Base-by-base conservation (phyloP, 2,329 filamentous ascomycete genomes). In the Neoascochyta sp. region DNA sequence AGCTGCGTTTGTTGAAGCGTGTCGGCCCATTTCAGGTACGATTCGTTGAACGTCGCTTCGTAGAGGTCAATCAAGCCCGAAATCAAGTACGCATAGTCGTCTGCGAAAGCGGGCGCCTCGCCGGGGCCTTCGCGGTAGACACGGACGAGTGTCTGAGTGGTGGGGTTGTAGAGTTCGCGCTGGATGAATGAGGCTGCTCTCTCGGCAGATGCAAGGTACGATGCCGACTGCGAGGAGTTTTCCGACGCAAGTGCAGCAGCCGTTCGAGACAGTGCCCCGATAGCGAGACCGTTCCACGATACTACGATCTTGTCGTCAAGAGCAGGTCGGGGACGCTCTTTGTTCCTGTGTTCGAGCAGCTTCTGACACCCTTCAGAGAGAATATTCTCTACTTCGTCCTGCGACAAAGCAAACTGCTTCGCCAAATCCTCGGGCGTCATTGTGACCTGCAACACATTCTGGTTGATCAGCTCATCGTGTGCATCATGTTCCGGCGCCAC, bases 71-170 rank as follows among this genome's bases (percentile, higher is more conserved):
- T 68, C 2, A 95, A 70, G 0, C 88, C 90, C 27, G 82, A 78
- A 27, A 88, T 84, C 22, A 96, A 62, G 60, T 90, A 95, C 3
- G 90, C 87, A 56, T 96, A 96, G 65, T 98, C 92, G 50, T 96
- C 92, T 1, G 90, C 86, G 62, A 96, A 94, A 0, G 78, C 89
- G 21, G 73, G 71, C 0, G 78, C 80, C 11, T 78, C 71, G 16
- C 81, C 80, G 7, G 78, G 71, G 2, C 77, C 76, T 39, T 81
- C 76, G 16, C 79, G 78, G 63, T 83, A 93, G 22, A 90, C 78
- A 27, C 89, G 76, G 55, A 81, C 85, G 10, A 96, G 66, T 3
- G 75, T 74, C 25, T 76, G 75, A 1, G 70, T 72, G 1, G 68
- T 47, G 7, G 70, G 57, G 41, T 90, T 78, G 71, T 86, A 95